A percentile compares a stretch with the other conserved stretches of the same genome.
phyloP scores from a whole-genome alignment of 305 asterid species.

The Andrographis paniculata region DNA sequence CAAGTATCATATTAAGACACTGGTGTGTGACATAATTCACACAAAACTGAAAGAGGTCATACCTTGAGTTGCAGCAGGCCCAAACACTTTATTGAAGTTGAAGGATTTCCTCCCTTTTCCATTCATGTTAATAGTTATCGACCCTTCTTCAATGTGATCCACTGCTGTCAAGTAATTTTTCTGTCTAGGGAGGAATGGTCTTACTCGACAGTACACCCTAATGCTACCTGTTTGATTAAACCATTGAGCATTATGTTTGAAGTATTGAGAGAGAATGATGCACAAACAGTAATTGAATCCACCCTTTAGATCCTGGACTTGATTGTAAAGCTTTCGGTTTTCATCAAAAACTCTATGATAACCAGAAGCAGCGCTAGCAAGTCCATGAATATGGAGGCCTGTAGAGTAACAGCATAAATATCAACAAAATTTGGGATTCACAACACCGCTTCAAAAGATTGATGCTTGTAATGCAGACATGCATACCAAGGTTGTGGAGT shows the following conservation, averaged over 20 bases:
- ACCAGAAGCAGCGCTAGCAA: constrained; percentile 73
- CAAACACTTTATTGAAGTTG: constrained; percentile 73
- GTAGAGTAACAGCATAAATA: constrained; percentile 9
- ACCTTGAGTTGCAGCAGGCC: constrained; percentile 92
- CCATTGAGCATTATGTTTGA: neutral
- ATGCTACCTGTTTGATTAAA: constrained; percentile 48
- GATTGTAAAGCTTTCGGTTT: constrained; percentile 82
- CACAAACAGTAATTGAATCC: constrained; percentile 5
- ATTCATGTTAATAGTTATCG: constrained; percentile 39
- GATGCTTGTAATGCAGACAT: neutral
- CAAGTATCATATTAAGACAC: constrained; percentile 1
- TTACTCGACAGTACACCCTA: constrained; percentile 83
- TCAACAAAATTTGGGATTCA: neutral
- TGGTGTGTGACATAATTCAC: neutral
- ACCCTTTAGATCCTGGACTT: constrained; percentile 97
- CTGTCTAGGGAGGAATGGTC: constrained; percentile 69
- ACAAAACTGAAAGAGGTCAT: neutral
- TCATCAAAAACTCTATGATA: constrained; percentile 83
- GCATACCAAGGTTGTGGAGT: constrained; percentile 52
- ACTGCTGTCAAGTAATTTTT: constrained; percentile 29
- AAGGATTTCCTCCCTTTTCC: constrained; percentile 64
- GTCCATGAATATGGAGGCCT: constrained; percentile 61
- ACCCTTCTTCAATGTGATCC: constrained; percentile 45
- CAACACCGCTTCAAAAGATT: neutral
- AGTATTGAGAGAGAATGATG: neutral